Evolutionary conservation across 2,329 filamentous ascomycete species (phyloP).

Genomic region (Neoscytalidium dimidiatum): DNA sequence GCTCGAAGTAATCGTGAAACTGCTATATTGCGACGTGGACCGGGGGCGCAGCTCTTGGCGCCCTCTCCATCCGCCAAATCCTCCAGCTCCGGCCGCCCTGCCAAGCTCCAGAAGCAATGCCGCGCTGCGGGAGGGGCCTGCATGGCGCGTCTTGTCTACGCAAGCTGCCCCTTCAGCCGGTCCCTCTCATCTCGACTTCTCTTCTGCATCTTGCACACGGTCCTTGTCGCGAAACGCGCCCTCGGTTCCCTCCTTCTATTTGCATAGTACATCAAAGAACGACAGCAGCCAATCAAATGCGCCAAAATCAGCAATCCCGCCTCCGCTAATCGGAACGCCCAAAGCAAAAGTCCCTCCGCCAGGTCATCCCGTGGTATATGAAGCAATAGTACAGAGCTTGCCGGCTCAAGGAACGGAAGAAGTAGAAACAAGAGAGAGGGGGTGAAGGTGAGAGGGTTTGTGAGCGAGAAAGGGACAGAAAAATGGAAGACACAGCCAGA

Average conservation of each 20-base stretch:
- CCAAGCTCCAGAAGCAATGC: conserved; percentile 14
- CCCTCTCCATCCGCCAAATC: background rate
- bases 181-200: conserved; percentile 3
- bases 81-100: background rate
- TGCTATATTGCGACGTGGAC: conserved; percentile 12
- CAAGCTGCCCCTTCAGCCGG: conserved; percentile 2
- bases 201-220: background rate
- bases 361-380: conserved; percentile 13
- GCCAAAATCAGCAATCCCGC: background rate
- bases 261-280: background rate
- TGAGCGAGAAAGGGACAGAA: background rate
- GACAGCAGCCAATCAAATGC: background rate
- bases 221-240: background rate
- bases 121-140: background rate
- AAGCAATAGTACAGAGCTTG: conserved; percentile 4
- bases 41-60: conserved; percentile 3
- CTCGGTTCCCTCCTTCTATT: background rate
- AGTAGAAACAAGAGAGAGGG: background rate
- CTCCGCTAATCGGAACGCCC: conserved; percentile 1
- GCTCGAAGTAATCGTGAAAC: background rate
- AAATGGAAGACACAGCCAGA: background rate
- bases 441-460: too few relatives aligned
- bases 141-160: conserved; percentile 15
- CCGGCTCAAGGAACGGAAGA: background rate
- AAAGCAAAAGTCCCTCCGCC: background rate